Conservation (phyloP, 208 protist genomes). For the Acanthamoeba lenticulata region DNA sequence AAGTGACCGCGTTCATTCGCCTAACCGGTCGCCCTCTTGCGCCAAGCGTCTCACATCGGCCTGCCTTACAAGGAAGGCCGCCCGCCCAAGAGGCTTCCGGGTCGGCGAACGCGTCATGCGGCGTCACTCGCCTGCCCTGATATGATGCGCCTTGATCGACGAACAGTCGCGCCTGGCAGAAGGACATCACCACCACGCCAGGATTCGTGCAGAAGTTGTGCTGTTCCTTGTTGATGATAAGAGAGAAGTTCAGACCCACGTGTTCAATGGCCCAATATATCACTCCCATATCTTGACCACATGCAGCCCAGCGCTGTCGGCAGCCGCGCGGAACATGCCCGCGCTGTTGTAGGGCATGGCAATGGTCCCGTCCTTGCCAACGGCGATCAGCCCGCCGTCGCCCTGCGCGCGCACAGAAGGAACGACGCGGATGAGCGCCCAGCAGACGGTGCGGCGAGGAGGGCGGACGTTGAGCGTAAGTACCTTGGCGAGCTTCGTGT, state of each 20-base stretch:
- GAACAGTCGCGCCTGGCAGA: too few relatives aligned
- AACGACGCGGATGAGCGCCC: neutral
- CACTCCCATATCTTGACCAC: neutral
- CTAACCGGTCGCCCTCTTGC: neutral
- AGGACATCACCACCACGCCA: too few relatives aligned
- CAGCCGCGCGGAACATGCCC: constrained; percentile 75
- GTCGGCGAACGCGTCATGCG: neutral
- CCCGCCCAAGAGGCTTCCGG: neutral
- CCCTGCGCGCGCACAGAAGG: neutral
- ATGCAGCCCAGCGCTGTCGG: neutral
- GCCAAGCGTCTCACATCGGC: neutral
- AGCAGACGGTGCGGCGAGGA: neutral
- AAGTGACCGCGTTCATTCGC: neutral
- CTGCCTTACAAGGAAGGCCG: neutral
- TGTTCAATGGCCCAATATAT: too few relatives aligned
- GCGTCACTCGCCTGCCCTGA: too few relatives aligned
- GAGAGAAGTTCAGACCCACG: too few relatives aligned
- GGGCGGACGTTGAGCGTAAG: neutral
- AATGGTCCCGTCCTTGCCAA: constrained; percentile 72
- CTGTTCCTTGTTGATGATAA: too few relatives aligned
- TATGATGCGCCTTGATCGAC: too few relatives aligned
- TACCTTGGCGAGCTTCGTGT: constrained; percentile 14
- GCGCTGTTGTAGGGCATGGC: constrained; percentile 75
- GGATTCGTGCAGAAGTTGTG: too few relatives aligned
- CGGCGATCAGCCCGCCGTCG: constrained; percentile 75